Percentiles rank a stretch among this genome's conserved stretches.
Conservation (phyloP, 1,139 yeast species). For the Maudiozyma humilis region DNA sequence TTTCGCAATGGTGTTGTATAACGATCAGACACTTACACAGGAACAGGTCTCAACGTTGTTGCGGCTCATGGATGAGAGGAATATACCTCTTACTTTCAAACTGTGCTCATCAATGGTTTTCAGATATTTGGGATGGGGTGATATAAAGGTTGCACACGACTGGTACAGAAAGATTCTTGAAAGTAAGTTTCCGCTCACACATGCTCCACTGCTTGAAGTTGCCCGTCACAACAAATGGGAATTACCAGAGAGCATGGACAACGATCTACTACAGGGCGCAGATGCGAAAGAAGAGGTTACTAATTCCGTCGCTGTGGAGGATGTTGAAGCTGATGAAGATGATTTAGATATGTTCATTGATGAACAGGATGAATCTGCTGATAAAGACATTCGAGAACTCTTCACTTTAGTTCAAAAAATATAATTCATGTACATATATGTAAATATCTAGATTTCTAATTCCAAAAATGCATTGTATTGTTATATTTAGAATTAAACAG, state of each 20-base stretch:
- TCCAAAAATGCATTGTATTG: not conserved
- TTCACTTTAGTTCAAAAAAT: not conserved
- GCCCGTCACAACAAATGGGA: slow-evolving; percentile 21
- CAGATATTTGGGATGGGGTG: slow-evolving; percentile 13
- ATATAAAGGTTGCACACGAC: slow-evolving; percentile 19
- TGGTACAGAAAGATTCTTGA: slow-evolving; percentile 25
- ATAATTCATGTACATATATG: not conserved
- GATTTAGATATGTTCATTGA: not conserved
- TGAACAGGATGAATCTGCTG: not conserved
- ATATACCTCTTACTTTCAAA: slow-evolving; percentile 21
- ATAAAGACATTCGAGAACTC: not conserved
- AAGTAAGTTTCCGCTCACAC: slow-evolving; percentile 20
- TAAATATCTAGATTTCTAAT: not conserved
- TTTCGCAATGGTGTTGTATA: slow-evolving; percentile 23
- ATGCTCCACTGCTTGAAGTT: slow-evolving; percentile 15
- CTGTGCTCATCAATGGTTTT: slow-evolving; percentile 24
- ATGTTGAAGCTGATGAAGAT: not conserved
- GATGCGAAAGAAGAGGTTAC: not conserved
- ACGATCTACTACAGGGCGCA: not conserved
- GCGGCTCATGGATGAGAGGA: slow-evolving; percentile 18
- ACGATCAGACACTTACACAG: slow-evolving; percentile 15
- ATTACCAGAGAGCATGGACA: slow-evolving; percentile 4
- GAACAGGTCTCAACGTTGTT: slow-evolving; percentile 17
- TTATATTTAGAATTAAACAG: not conserved
- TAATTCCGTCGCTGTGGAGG: not conserved